Conservation (phyloP, 192 early-diverging fungal species). For the Linnemannia exigua region DNA sequence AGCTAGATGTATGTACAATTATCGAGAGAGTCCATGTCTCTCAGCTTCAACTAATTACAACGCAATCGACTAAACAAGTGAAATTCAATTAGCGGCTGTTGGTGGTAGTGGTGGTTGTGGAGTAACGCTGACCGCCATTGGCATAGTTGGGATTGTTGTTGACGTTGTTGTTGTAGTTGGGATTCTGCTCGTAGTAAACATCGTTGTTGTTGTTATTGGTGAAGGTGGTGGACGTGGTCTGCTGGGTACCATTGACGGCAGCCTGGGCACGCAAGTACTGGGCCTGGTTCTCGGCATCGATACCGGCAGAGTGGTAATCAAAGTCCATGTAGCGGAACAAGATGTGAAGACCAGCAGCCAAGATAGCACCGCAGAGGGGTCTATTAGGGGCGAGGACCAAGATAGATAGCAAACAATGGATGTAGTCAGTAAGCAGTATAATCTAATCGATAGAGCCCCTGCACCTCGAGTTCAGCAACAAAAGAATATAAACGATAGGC, state of each 20-base stretch:
- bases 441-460: no score
- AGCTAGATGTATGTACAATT: no score
- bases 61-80: not conserved
- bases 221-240: not conserved
- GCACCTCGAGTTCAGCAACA: no score
- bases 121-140: not conserved
- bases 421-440: not conserved
- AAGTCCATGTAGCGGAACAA: constrained; percentile 44
- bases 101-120: not conserved
- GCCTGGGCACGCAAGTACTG: constrained; percentile 37
- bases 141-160: not conserved
- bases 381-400: constrained; percentile 11
- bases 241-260: constrained; percentile 9
- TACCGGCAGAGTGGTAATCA: constrained; percentile 28
- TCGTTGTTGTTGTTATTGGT: not conserved
- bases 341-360: constrained; percentile 35
- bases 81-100: not conserved
- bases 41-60: no score
- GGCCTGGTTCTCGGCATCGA: constrained; percentile 52
- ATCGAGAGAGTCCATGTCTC: no score
- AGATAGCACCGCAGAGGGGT: constrained; percentile 40
- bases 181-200: constrained; percentile 3
- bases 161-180: not conserved
- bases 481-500: no score
- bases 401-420: not conserved